Conservation (phyloP, 192 early-diverging fungal genomes). For the Mycoemilia scoparia region DNA sequence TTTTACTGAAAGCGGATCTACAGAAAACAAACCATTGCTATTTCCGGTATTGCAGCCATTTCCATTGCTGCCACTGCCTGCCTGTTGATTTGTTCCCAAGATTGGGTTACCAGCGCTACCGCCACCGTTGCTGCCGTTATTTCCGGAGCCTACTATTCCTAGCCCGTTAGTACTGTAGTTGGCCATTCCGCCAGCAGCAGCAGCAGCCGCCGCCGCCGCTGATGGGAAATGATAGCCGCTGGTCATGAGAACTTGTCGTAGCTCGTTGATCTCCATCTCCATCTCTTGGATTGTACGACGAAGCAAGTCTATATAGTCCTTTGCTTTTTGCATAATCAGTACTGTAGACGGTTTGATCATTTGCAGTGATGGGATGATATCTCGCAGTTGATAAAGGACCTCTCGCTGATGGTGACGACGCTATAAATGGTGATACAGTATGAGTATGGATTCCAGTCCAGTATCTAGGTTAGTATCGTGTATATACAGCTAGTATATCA, state of each 20-base stretch:
- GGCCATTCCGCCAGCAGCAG: too few species aligned
- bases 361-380: slow-evolving; percentile 26
- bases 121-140: too few species aligned
- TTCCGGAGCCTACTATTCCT: too few species aligned
- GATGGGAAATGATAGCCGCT: slow-evolving; percentile 25
- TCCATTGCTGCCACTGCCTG: too few species aligned
- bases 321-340: slow-evolving; percentile 32
- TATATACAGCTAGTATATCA: too few species aligned
- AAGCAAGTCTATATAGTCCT: slow-evolving; percentile 29
- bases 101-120: too few species aligned
- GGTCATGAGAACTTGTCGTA: slow-evolving; percentile 26
- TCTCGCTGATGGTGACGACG: slow-evolving; percentile 31
- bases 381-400: slow-evolving; percentile 28
- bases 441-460: neutral
- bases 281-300: slow-evolving; percentile 24
- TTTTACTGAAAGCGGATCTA: too few species aligned
- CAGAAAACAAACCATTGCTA: too few species aligned
- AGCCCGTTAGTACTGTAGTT: too few species aligned
- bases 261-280: slow-evolving; percentile 25
- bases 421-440: slow-evolving; percentile 5
- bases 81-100: too few species aligned
- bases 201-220: too few species aligned
- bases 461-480: neutral
- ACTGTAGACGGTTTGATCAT: slow-evolving; percentile 30
- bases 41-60: too few species aligned